Evolutionary conservation across 768 basidiomycete genomes (phyloP).

Genomic region (Russula compacta): DNA sequence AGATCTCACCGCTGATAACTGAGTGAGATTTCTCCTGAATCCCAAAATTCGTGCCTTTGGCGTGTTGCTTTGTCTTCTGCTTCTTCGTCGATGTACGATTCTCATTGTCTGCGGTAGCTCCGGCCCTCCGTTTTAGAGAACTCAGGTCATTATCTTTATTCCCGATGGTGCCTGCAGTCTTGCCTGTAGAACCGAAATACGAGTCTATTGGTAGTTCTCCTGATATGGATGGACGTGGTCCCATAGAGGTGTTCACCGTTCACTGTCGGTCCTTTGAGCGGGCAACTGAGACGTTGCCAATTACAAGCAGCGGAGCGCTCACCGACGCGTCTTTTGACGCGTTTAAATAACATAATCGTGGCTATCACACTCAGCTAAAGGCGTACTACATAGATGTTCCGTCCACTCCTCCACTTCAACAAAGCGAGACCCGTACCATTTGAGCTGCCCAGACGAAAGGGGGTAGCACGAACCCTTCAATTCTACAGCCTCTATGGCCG

Average conservation of each 20-base stretch:
- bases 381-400: background rate
- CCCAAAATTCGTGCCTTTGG: background rate
- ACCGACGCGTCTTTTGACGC: constrained; percentile 1
- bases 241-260: background rate
- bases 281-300: background rate
- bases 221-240: constrained; percentile 10
- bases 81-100: background rate
- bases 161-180: background rate
- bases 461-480: background rate
- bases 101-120: background rate
- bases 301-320: background rate
- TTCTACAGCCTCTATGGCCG: background rate
- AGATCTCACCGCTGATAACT: background rate
- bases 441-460: background rate
- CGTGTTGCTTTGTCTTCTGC: background rate
- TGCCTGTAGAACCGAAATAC: background rate
- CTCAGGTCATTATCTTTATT: background rate
- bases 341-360: constrained; percentile 8
- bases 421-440: background rate
- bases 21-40: background rate
- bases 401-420: background rate
- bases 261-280: background rate
- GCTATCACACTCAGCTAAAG: background rate
- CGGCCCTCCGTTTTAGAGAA: constrained; percentile 6
- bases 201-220: constrained; percentile 13